Percentiles rank a stretch among this genome's conserved stretches.
Conservation (phyloP, 2,329 filamentous ascomycete genomes). For the Cytospora mali region DNA sequence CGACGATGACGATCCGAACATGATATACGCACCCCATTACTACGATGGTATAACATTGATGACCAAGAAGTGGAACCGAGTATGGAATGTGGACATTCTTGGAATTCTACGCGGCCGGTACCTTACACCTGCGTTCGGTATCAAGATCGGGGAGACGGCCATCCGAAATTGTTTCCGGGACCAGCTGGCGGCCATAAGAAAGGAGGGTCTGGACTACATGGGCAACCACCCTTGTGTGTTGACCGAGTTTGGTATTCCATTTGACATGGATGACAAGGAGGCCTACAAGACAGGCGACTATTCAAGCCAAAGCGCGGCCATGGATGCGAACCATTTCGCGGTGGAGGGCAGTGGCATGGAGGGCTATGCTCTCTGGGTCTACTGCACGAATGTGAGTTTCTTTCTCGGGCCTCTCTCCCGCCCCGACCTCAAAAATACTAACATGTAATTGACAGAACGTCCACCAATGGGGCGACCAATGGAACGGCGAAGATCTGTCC, state of each 20-base stretch:
- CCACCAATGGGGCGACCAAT: constrained; percentile 87
- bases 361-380: constrained; percentile 89
- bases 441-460: constrained; percentile 62
- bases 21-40: constrained; percentile 93
- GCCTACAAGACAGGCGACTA: constrained; percentile 97
- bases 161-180: constrained; percentile 93
- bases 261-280: constrained; percentile 96
- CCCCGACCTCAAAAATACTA: constrained; percentile 28
- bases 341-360: constrained; percentile 82
- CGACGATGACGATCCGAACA: constrained; percentile 81
- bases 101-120: constrained; percentile 90
- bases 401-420: background rate
- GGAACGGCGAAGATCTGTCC: constrained; percentile 97
- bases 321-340: constrained; percentile 95
- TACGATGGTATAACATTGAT: constrained; percentile 96
- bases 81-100: constrained; percentile 96
- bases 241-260: constrained; percentile 96
- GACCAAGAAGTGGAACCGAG: constrained; percentile 98
- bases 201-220: constrained; percentile 87
- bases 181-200: constrained; percentile 77
- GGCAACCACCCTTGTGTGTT: constrained; percentile 87
- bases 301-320: constrained; percentile 84
- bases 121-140: constrained; percentile 82
- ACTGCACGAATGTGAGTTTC: constrained; percentile 65
- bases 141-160: constrained; percentile 89